Evolutionary conservation across 208 protist species (phyloP).

Genomic region (Trypanosoma platydactyli): DNA sequence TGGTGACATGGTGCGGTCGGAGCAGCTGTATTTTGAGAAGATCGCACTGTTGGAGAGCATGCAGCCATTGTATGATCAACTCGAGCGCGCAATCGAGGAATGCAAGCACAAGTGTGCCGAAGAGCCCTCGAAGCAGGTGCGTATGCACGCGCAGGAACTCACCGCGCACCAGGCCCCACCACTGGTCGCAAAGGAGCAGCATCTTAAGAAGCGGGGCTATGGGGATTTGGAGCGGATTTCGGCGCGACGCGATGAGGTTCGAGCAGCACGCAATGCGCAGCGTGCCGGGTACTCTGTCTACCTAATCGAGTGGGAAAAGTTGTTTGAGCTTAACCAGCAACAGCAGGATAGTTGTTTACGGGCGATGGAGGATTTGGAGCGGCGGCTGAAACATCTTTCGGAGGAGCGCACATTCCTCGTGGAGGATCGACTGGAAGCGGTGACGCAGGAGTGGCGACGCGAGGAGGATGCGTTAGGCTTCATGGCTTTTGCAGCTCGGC

Average conservation of each 20-base stretch:
- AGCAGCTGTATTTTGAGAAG: constrained; percentile 81
- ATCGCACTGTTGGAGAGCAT: constrained; percentile 68
- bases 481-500: constrained; percentile 44
- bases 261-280: constrained; percentile 35
- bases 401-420: constrained; percentile 51
- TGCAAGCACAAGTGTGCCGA: constrained; percentile 37
- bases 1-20: constrained; percentile 80
- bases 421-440: constrained; percentile 48
- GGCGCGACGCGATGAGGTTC: constrained; percentile 32
- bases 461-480: constrained; percentile 58
- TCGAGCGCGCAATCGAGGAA: constrained; percentile 46
- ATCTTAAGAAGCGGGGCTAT: constrained; percentile 20
- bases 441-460: constrained; percentile 51
- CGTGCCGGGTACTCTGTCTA: constrained; percentile 37
- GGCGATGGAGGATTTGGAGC: constrained; percentile 76
- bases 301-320: constrained; percentile 41
- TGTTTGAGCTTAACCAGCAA: constrained; percentile 57
- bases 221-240: constrained; percentile 46
- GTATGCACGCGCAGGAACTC: constrained; percentile 32
- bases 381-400: constrained; percentile 45
- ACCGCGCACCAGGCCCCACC: constrained; percentile 5
- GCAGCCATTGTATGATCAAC: constrained; percentile 49
- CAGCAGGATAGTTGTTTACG: constrained; percentile 61
- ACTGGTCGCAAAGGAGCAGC: constrained; percentile 23
- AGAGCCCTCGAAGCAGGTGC: constrained; percentile 30